Evolutionary conservation across 352 stramenopile genomes (phyloP).

Genomic region (Pilasporangium apinafurcum): DNA sequence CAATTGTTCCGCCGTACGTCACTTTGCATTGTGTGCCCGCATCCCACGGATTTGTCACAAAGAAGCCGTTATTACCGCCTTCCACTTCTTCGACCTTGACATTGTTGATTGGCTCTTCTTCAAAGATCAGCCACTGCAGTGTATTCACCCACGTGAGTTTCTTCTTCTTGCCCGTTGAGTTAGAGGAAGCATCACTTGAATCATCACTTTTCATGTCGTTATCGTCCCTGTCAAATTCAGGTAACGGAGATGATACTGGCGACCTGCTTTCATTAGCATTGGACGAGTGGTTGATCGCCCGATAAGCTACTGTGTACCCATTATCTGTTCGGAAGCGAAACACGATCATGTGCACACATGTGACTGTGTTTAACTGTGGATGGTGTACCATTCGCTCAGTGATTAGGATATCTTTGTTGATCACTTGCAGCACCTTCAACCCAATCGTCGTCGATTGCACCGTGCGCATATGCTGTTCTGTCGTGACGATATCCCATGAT

Average conservation of each 20-base stretch:
- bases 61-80: background rate
- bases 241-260: too few relatives aligned
- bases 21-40: too few relatives aligned
- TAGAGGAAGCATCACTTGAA: too few relatives aligned
- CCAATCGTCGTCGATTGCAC: slow-evolving; percentile 44
- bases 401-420: slow-evolving; percentile 41
- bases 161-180: too few relatives aligned
- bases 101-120: background rate
- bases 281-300: background rate
- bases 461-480: slow-evolving; percentile 38
- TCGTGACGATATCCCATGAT: slow-evolving; percentile 49
- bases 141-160: slow-evolving; percentile 8
- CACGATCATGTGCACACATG: slow-evolving; percentile 51
- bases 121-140: slow-evolving; percentile 8
- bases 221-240: slow-evolving; percentile 5
- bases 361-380: slow-evolving; percentile 34
- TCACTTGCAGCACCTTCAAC: slow-evolving; percentile 36
- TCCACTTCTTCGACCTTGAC: background rate
- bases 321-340: slow-evolving; percentile 11
- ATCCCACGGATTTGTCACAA: background rate
- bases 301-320: slow-evolving; percentile 4
- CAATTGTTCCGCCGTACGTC: slow-evolving; percentile 3
- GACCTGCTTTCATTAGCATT: slow-evolving; percentile 2
- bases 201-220: slow-evolving; percentile 1
- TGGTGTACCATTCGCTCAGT: slow-evolving; percentile 41